phyloP scores from a whole-genome alignment of 805 yeast species.

The Pichia heedii region DNA sequence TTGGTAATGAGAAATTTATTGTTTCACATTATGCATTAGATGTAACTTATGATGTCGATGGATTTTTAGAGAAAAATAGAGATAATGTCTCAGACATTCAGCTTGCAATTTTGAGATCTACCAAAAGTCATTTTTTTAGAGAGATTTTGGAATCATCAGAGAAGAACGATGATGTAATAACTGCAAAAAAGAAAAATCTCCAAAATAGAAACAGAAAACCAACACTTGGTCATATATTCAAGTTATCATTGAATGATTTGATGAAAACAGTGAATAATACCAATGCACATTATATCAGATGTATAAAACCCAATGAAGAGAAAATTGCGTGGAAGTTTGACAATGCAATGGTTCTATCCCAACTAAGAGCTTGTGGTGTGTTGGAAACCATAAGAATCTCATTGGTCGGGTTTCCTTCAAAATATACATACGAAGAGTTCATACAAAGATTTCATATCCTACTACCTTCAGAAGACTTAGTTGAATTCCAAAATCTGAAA shows the following conservation, averaged over 20 bases:
- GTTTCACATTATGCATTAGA: constrained; percentile 93
- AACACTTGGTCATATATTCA: constrained; percentile 89
- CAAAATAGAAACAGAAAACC: constrained; percentile 56
- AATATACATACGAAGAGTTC: constrained; percentile 91
- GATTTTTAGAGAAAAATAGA: constrained; percentile 92
- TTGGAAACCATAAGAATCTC: constrained; percentile 92
- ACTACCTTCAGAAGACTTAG: constrained; percentile 60
- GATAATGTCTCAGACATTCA: constrained; percentile 97
- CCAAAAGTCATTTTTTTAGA: constrained; percentile 59
- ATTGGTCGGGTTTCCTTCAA: constrained; percentile 96
- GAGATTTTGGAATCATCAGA: constrained; percentile 59
- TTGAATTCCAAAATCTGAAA: constrained; percentile 42
- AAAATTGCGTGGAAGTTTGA: constrained; percentile 94
- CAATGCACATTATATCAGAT: constrained; percentile 91
- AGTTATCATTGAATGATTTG: constrained; percentile 80
- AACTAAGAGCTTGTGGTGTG: constrained; percentile 97
- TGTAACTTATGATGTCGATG: constrained; percentile 84
- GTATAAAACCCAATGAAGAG: constrained; percentile 92
- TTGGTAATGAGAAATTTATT: constrained; percentile 83
- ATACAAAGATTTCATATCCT: constrained; percentile 79
- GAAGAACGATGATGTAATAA: background rate
- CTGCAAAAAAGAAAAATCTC: constrained; percentile 1
- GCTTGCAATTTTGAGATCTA: constrained; percentile 64
- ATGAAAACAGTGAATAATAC: constrained; percentile 91
- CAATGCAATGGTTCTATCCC: constrained; percentile 88